phyloP scores from a whole-genome alignment of 495 filamentous ascomycete genomes.

The Hypomontagnella monticulosa region DNA sequence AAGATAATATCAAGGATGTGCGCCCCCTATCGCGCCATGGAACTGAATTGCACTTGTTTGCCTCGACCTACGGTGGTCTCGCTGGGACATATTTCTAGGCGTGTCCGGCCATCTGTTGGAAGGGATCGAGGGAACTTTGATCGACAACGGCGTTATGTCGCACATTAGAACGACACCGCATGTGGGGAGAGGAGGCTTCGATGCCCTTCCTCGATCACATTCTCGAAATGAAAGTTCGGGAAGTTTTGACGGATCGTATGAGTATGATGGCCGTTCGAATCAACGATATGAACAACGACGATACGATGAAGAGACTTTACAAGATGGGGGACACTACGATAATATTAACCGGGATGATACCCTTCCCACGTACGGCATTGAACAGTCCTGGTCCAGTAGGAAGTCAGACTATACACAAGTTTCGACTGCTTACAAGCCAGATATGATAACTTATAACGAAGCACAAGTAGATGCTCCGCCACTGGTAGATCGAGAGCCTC shows the following conservation, averaged over 20 bases:
- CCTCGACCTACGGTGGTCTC: not conserved
- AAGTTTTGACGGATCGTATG: slow-evolving; percentile 13
- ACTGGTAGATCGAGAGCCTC: slow-evolving; percentile 16
- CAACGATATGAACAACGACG: slow-evolving; percentile 10
- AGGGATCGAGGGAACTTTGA: slow-evolving; percentile 4
- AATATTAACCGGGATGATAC: not conserved
- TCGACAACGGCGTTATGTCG: slow-evolving; percentile 23
- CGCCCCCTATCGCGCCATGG: not conserved
- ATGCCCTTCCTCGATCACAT: slow-evolving; percentile 24
- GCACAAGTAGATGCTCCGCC: not conserved
- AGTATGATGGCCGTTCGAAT: not conserved
- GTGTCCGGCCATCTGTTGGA: not conserved
- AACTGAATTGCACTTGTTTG: not conserved
- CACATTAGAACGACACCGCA: slow-evolving; percentile 27
- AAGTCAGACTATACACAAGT: slow-evolving; percentile 17
- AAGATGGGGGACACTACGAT: not conserved
- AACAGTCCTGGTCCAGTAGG: slow-evolving; percentile 10
- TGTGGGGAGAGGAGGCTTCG: slow-evolving; percentile 8
- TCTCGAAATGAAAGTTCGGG: slow-evolving; percentile 7
- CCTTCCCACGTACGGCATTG: slow-evolving; percentile 2
- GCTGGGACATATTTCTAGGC: not conserved
- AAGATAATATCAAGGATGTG: slow-evolving; percentile 15
- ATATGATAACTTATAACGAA: slow-evolving; percentile 21
- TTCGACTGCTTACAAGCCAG: slow-evolving; percentile 23
- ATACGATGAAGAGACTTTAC: not conserved